These are phyloP conservation scores for Auricularia auricula-judae DNA, from an alignment of 768 basidiomycete species.

Conservation along the genomic window DNA sequence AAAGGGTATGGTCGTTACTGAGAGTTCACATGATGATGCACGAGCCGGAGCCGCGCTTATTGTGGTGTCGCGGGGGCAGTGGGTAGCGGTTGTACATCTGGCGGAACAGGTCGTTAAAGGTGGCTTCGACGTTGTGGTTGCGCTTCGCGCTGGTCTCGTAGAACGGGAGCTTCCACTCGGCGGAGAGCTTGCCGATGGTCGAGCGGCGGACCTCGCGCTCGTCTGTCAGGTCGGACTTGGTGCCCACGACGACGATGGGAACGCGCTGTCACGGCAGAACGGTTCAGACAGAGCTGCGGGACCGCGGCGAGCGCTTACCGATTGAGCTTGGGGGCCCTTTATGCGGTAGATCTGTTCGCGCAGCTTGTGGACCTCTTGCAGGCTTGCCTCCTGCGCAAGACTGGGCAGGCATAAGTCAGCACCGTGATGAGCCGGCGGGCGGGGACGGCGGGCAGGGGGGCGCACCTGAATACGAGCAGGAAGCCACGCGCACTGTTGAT, in stretches of 20 bases:
- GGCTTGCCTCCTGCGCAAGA: conserved; percentile 68
- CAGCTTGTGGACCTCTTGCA: conserved; percentile 69
- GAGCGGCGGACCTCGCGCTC: conserved; percentile 67
- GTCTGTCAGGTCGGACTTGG: conserved; percentile 68
- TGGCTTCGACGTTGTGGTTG: conserved; percentile 70
- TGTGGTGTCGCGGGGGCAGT: conserved; percentile 20
- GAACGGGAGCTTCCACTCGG: conserved; percentile 60
- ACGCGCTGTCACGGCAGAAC: conserved; percentile 30
- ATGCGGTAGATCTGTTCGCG: conserved; percentile 75
- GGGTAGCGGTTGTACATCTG: conserved; percentile 67
- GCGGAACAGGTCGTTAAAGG: conserved; percentile 64
- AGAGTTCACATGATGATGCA: conserved; percentile 29
- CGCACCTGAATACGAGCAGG: conserved; percentile 37
- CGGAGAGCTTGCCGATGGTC: conserved; percentile 53
- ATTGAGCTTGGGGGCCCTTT: conserved; percentile 33
- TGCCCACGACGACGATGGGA: conserved; percentile 80
- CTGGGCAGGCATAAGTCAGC: conserved; percentile 25
- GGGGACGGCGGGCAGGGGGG: background rate
- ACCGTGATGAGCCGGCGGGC: background rate
- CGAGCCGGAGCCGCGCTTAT: background rate
- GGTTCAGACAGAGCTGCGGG: background rate
- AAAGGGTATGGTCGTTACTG: background rate
- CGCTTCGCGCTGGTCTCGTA: conserved; percentile 85
- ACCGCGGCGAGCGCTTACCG: background rate
- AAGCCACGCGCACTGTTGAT: conserved; percentile 32